Evolutionary conservation across 1,284 basidiomycete genomes (phyloP).

Genomic region (Tylopilus sp.): DNA sequence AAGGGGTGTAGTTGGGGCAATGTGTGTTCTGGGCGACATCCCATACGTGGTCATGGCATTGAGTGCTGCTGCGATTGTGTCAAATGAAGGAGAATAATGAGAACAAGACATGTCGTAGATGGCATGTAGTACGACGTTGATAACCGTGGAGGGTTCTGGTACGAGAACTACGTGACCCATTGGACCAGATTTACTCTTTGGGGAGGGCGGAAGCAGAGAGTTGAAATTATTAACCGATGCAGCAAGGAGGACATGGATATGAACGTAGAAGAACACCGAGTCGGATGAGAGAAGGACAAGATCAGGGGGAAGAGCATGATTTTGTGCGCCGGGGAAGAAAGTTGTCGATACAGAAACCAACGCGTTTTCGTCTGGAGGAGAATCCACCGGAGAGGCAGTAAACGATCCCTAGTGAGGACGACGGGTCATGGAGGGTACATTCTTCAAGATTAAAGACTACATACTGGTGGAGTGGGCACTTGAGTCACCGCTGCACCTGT

Average conservation of each 20-base stretch:
- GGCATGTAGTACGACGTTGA: constrained; percentile 62
- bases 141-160: constrained; percentile 46
- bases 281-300: constrained; percentile 65
- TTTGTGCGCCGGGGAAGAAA: constrained; percentile 66
- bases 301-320: constrained; percentile 52
- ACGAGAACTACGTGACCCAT: constrained; percentile 46
- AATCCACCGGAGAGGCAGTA: constrained; percentile 45
- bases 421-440: constrained; percentile 6
- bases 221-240: constrained; percentile 56
- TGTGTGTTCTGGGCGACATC: constrained; percentile 40
- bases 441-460: constrained; percentile 19
- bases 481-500: constrained; percentile 35
- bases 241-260: constrained; percentile 46
- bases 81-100: constrained; percentile 57
- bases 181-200: constrained; percentile 32
- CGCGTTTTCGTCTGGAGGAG: constrained; percentile 37
- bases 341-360: constrained; percentile 76
- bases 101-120: constrained; percentile 59
- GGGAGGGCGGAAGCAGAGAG: constrained; percentile 39
- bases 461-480: constrained; percentile 65
- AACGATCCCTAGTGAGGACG: constrained; percentile 42
- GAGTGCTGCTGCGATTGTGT: constrained; percentile 46
- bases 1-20: constrained; percentile 41
- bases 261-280: constrained; percentile 72
- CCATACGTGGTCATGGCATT: constrained; percentile 50